Percentiles rank a stretch among this genome's conserved stretches.
Evolutionary conservation across 352 stramenopile genomes (phyloP).

Genomic region (Elongisporangium anandrum): DNA sequence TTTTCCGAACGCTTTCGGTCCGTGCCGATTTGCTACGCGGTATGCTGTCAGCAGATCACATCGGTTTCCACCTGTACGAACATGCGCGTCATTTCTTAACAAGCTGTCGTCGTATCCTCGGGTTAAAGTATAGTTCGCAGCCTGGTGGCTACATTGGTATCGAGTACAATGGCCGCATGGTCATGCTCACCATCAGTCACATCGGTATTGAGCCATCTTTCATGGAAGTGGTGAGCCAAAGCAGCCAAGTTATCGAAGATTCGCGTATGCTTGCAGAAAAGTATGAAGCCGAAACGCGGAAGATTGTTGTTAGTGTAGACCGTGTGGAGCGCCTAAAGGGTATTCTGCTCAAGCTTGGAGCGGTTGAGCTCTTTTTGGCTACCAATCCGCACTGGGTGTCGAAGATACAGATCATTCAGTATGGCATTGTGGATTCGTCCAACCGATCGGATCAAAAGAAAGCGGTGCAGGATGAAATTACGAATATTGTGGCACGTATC

Average conservation of each 20-base stretch:
- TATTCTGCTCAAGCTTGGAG: conserved; percentile 96
- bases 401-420: conserved; percentile 85
- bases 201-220: conserved; percentile 95
- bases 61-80: conserved; percentile 98
- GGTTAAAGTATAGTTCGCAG: conserved; percentile 90
- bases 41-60: conserved; percentile 97
- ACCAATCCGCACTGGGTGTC: conserved; percentile 71
- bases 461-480: conserved; percentile 57
- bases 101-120: conserved; percentile 89
- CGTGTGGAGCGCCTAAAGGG: conserved; percentile 96
- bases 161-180: conserved; percentile 95
- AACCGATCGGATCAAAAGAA: conserved; percentile 71
- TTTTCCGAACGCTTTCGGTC: conserved; percentile 97
- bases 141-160: conserved; percentile 91
- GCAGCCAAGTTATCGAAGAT: conserved; percentile 46
- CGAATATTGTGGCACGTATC: conserved; percentile 58
- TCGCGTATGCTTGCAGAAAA: conserved; percentile 31
- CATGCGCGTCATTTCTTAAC: conserved; percentile 98
- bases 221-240: conserved; percentile 63
- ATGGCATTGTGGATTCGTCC: conserved; percentile 71
- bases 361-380: conserved; percentile 93
- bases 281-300: conserved; percentile 51
- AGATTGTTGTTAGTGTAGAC: conserved; percentile 93
- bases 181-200: conserved; percentile 97
- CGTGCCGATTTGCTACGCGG: conserved; percentile 94